Conservation (phyloP, 306 rosid species). For the Luffa aegyptiaca region DNA sequence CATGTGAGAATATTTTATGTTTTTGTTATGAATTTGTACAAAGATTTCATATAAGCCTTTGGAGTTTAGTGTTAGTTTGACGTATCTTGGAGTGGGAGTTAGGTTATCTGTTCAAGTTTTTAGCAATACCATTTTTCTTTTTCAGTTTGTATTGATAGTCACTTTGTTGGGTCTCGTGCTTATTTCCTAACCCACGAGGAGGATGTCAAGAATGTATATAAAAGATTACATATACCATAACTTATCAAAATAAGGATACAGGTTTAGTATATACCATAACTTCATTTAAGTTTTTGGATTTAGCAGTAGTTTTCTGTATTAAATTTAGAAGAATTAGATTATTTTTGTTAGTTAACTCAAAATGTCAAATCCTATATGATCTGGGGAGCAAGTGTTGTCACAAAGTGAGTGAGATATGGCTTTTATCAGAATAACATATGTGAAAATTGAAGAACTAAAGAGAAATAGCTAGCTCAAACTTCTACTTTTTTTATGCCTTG, state of each 20-base stretch:
- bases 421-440: not conserved
- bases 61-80: not conserved
- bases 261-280: not conserved
- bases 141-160: not conserved
- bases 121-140: not conserved
- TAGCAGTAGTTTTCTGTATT: not conserved
- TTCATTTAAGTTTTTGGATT: not conserved
- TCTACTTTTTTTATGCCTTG: not conserved
- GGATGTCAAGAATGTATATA: not conserved
- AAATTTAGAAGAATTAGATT: not conserved
- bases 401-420: not conserved
- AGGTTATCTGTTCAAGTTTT: not conserved
- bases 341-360: not conserved
- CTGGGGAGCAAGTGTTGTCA: not conserved
- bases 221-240: not conserved
- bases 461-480: not conserved
- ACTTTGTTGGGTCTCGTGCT: not conserved
- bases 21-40: not conserved
- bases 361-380: not conserved
- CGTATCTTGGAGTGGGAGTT: not conserved
- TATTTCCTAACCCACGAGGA: not conserved
- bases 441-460: not conserved
- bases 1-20: conserved; percentile 41
- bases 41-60: not conserved
- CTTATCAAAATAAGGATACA: not conserved